Conservation (phyloP, 139 green algal genomes). For the Raphidocelis subcapitata region DNA sequence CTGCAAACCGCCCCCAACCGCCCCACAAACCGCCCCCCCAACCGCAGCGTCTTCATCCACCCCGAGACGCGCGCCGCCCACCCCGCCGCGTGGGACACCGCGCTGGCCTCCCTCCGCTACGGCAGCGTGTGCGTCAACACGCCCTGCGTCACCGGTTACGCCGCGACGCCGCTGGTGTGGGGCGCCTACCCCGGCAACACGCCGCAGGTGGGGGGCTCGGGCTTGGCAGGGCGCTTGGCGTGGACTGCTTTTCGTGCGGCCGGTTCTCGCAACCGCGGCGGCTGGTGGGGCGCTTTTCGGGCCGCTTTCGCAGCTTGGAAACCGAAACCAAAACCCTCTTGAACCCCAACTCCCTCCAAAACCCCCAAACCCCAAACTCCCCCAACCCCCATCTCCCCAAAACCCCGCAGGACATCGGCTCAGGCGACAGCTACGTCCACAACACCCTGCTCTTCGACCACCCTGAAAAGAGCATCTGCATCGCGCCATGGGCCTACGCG, state of each 20-base stretch:
- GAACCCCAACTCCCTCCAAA: too few relatives aligned
- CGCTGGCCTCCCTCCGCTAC: conserved; percentile 68
- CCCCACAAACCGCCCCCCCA: too few relatives aligned
- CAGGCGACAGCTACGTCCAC: conserved; percentile 75
- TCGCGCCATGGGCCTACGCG: conserved; percentile 52
- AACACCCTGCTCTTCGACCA: conserved; percentile 82
- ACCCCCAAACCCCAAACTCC: neutral
- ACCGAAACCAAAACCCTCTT: too few relatives aligned
- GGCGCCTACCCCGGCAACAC: conserved; percentile 63
- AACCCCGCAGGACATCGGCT: conserved; percentile 57
- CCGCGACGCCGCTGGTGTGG: conserved; percentile 58
- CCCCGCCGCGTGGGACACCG: conserved; percentile 40
- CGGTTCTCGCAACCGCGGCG: too few relatives aligned
- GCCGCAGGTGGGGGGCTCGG: conserved; percentile 37
- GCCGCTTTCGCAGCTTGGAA: too few relatives aligned
- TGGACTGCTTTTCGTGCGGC: too few relatives aligned
- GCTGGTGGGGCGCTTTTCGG: too few relatives aligned
- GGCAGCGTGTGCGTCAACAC: conserved; percentile 73
- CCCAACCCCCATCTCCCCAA: conserved; percentile 10
- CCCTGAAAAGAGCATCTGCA: conserved; percentile 76
- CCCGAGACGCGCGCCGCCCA: conserved; percentile 39
- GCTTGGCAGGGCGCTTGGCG: too few relatives aligned
- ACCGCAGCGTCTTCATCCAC: conserved; percentile 41
- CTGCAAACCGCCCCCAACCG: too few relatives aligned
- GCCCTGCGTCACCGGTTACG: conserved; percentile 51